phyloP scores from a whole-genome alignment of 148 eudicot species.

The Camellia japonica region DNA sequence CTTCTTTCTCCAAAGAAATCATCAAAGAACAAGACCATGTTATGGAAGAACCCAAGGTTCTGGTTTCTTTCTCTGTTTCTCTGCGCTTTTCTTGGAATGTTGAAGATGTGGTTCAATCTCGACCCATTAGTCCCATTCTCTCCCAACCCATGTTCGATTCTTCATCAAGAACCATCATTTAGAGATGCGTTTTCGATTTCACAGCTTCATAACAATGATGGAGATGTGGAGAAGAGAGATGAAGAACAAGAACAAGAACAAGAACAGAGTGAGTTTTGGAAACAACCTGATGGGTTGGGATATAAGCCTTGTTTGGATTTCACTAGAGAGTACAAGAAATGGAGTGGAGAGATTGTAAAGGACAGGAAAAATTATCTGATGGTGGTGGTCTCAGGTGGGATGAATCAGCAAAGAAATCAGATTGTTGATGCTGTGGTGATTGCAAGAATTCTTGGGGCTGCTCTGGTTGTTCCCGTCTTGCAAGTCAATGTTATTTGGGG shows the following conservation, averaged over 20 bases:
- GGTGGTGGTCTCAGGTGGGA: slow-evolving; percentile 90
- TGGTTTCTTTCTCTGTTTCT: slow-evolving; percentile 45
- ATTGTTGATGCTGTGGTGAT: slow-evolving; percentile 97
- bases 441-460: slow-evolving; percentile 89
- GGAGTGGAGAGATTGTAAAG: slow-evolving; percentile 29
- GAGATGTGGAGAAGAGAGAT: neutral
- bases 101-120: slow-evolving; percentile 42
- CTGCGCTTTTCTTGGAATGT: slow-evolving; percentile 52
- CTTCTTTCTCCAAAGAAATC: slow-evolving; percentile 54
- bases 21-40: slow-evolving; percentile 24
- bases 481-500: slow-evolving; percentile 95
- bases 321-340: slow-evolving; percentile 40
- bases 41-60: slow-evolving; percentile 35
- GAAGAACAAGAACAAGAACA: slow-evolving; percentile 2
- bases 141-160: slow-evolving; percentile 41
- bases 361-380: slow-evolving; percentile 64
- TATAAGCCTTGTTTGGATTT: slow-evolving; percentile 70
- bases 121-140: slow-evolving; percentile 43
- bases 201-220: slow-evolving; percentile 8
- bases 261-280: slow-evolving; percentile 58
- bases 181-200: slow-evolving; percentile 23
- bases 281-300: slow-evolving; percentile 77
- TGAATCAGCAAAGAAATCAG: slow-evolving; percentile 98
- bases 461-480: slow-evolving; percentile 85
- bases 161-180: slow-evolving; percentile 14